Evolutionary conservation across 2,329 filamentous ascomycete species (phyloP), one percentile per base, ranked within the genome.

Genomic region (Cercospora berteroae): DNA sequence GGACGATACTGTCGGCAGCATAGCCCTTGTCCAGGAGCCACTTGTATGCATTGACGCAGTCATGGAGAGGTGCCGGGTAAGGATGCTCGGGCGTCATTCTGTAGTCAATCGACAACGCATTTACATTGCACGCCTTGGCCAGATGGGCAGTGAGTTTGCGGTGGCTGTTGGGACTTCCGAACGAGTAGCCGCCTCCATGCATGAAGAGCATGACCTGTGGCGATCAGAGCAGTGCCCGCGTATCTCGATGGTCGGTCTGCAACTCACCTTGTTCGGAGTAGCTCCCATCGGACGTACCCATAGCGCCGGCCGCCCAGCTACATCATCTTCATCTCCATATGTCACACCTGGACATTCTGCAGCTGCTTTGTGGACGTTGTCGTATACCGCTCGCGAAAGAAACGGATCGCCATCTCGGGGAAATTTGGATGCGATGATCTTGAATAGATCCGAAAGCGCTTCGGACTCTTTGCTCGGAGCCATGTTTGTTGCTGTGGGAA

Each of bases 11-110:
- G 48, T 70, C 63, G 0, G 70, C 48, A 2, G 68, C 18, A 58
- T 68, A 74, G 0, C 81, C 80, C 68, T 85, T 80, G 64, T 84
- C 80, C 6, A 85, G 75, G 1, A 88, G 78, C 75, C 83, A 85
- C 66, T 85, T 82, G 0, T 83, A 86, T 3, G 80, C 85, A 71
- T 87, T 85, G 69, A 84, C 81, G 74, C 85, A 86, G 74, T 88
- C 87, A 57, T 88, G 79, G 0, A 82, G 78, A 0, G 81, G 83
- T 0, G 80, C 81, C 0, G 87, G 87, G 74, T 81, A 88, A 0
- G 85, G 84, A 70, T 87, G 70, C 73, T 89, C 86, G 0, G 87
- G 87, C 0, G 86, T 85, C 20, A 87, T 81, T 13, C 87, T 80
- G 73, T 89, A 89, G 3, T 86, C 86, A 8, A 88, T 80, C 0